phyloP scores from a whole-genome alignment of 2,329 filamentous ascomycete genomes.

The Diaporthe destruens region DNA sequence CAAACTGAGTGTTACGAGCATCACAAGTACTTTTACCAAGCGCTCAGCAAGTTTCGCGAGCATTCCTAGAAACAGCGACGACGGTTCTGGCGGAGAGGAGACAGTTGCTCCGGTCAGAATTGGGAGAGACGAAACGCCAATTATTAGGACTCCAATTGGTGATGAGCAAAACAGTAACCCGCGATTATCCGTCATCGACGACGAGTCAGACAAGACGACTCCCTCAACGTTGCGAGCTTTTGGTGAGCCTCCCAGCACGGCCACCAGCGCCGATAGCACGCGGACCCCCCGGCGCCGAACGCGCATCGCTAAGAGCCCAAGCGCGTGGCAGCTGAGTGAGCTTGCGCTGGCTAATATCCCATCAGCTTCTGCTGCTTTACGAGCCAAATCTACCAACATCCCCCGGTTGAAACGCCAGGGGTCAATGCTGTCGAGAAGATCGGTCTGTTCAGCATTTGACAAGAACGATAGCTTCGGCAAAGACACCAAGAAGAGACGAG shows the following conservation, averaged over 20 bases:
- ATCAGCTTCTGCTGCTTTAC: slow-evolving; percentile 38
- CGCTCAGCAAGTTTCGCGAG: slow-evolving; percentile 71
- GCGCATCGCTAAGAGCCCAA: slow-evolving; percentile 40
- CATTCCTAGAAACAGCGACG: slow-evolving; percentile 49
- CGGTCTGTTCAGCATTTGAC: slow-evolving; percentile 36
- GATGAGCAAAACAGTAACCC: neutral
- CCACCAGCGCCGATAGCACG: neutral
- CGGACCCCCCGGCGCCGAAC: slow-evolving; percentile 25
- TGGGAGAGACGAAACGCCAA: neutral
- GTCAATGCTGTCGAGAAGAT: slow-evolving; percentile 41
- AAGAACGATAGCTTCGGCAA: slow-evolving; percentile 1
- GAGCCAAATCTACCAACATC: slow-evolving; percentile 45
- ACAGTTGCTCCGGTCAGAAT: neutral
- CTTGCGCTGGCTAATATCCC: slow-evolving; percentile 12
- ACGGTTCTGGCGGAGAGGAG: slow-evolving; percentile 45
- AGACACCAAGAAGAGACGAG: slow-evolving; percentile 20
- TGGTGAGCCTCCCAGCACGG: neutral
- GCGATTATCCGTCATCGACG: slow-evolving; percentile 34
- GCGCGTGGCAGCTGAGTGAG: slow-evolving; percentile 37
- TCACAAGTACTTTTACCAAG: slow-evolving; percentile 81
- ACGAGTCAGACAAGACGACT: slow-evolving; percentile 35
- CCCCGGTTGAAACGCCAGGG: slow-evolving; percentile 43
- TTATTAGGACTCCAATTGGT: neutral
- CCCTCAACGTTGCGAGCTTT: slow-evolving; percentile 22
- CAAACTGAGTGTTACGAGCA: slow-evolving; percentile 86